Base-by-base conservation (phyloP, 2,329 filamentous ascomycete species). In the Pseudogymnoascus sp. region DNA sequence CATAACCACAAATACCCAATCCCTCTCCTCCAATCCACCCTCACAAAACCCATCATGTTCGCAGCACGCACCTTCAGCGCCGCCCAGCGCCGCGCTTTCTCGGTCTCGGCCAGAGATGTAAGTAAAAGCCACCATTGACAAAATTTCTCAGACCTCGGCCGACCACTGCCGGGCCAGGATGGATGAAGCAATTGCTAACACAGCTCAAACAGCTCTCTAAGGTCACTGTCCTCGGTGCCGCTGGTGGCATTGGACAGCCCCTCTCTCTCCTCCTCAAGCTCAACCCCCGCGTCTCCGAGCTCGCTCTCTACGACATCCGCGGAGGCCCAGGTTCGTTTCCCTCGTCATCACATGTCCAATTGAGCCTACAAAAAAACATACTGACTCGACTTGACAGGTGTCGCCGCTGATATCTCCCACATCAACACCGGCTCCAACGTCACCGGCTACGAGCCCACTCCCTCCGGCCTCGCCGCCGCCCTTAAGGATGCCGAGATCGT, bases 381-480 rank as follows among this genome's bases (percentile, higher is more conserved):
- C 70, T 70, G 63, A 72, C 50, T 59, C 62, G 53, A 67, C 40
- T 71, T 53, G 64, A 40, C 72, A 95, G 93, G 93, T 89, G 95
- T 99, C 79, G 95, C 93, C 73, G 95, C 95, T 77, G 95, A 99
- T 80, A 87, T 99, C 79, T 90, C 90, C 75, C 95, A 99, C 85
- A 92, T 99, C 87, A 98, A 98, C 89, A 97, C 93, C 81, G 96
- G 96, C 88, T 93, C 90, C 83, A 88, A 79, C 72, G 93, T 98
- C 79, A 93, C 84, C 74, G 95, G 95, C 76, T 96, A 93, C 79
- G 88, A 92, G 70, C 85, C 92, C 70, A 89, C 84, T 68, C 82
- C 89, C 67, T 82, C 83, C 65, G 91, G 91, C 74, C 89, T 98
- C 67, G 84, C 85, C 72, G 84, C 84, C 69, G 89, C 88, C 74